Conservation (phyloP, 305 asterid species). For the Fraxinus platypoda region DNA sequence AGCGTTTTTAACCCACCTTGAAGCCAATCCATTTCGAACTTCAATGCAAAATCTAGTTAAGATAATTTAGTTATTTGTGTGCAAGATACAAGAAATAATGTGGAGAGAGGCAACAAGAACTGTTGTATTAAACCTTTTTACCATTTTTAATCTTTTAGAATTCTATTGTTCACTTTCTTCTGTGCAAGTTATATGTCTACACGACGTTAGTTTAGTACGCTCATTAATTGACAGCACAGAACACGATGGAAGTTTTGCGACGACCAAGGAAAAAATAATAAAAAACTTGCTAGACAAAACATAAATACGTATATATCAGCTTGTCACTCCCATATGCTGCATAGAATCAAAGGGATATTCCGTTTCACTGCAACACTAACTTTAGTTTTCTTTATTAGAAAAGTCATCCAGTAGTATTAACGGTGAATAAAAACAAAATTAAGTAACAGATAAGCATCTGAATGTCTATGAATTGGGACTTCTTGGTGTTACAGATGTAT, state of each 20-base stretch:
- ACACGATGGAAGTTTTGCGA: constrained; percentile 1
- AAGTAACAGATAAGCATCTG: constrained; percentile 30
- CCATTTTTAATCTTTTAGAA: not conserved
- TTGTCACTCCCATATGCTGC: not conserved
- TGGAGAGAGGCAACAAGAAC: constrained; percentile 3
- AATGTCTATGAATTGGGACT: constrained; percentile 34
- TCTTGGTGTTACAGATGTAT: constrained; percentile 66
- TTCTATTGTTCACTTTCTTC: not conserved
- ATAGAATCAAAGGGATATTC: not conserved
- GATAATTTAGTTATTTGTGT: not conserved
- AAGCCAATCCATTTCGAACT: not conserved
- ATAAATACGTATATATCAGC: not conserved
- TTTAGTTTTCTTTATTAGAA: constrained; percentile 3
- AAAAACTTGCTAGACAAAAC: not conserved
- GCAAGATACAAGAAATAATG: not conserved
- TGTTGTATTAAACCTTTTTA: not conserved
- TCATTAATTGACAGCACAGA: not conserved
- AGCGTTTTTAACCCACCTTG: not conserved
- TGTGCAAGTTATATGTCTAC: not conserved
- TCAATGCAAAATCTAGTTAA: not conserved
- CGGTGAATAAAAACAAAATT: constrained; percentile 12
- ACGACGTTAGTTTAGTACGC: not conserved
- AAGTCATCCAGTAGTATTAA: not conserved
- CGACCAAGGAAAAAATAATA: not conserved
- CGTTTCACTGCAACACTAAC: not conserved